Evolutionary conservation across 257 asterid genomes (phyloP).

Genomic region (Linderniella brevidens): DNA sequence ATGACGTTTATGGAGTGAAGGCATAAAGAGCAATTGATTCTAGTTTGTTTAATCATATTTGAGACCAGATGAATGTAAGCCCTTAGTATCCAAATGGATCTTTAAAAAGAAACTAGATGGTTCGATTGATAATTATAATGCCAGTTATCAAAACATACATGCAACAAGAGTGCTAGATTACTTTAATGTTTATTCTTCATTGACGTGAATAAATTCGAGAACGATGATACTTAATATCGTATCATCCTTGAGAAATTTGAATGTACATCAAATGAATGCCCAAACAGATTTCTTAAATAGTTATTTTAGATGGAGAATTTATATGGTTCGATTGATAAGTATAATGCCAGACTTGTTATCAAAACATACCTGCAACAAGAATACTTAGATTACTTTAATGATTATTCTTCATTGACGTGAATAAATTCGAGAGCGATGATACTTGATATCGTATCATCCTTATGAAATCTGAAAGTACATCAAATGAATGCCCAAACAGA

Average conservation of each 20-base stretch:
- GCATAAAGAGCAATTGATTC: neutral
- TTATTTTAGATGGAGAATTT: neutral
- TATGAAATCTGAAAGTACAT: neutral
- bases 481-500: neutral
- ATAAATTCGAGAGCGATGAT: slow-evolving; percentile 1
- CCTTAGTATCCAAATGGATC: neutral
- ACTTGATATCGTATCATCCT: neutral
- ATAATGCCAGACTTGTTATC: slow-evolving; percentile 3
- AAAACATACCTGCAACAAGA: slow-evolving; percentile 2
- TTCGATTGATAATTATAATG: neutral
- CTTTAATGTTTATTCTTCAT: neutral
- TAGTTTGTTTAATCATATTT: neutral
- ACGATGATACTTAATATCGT: neutral
- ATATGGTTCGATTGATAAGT: neutral
- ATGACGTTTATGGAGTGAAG: neutral
- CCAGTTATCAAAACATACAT: slow-evolving; percentile 1
- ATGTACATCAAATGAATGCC: neutral
- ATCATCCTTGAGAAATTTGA: neutral
- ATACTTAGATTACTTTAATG: neutral
- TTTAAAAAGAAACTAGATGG: neutral
- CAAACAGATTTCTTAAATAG: neutral
- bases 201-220: slow-evolving; percentile 1
- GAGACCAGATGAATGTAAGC: neutral
- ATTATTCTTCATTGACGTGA: neutral
- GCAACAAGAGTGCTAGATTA: neutral